Evolutionary conservation across 164 flowering plant species (phyloP), one percentile per base, ranked within the genome.

Genomic region (Platanus orientalis): DNA sequence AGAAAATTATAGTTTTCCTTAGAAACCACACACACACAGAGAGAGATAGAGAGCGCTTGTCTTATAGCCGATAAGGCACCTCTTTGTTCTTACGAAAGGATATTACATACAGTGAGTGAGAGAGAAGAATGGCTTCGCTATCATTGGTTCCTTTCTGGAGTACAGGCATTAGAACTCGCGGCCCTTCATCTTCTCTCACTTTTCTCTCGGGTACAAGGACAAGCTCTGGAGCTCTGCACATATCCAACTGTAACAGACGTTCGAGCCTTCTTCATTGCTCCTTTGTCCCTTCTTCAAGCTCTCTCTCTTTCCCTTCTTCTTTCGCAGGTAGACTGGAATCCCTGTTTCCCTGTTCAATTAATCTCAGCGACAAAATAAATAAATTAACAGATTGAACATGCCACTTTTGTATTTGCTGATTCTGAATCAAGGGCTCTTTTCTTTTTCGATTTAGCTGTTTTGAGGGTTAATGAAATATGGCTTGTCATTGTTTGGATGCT

Each of bases 181-280:
- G 26, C 57, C 80, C 84, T 25, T 66, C 81, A 34, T 80, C 87
- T 72, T 81, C 87, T 16, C 76, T 83, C 17, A 54, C 74, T 0
- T 59, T 83, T 13, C 62, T 62, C 14, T 39, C 77, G 7, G 78
- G 78, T 28, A 62, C 75, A 16, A 62, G 36, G 45, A 69, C 57
- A 44, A 55, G 66, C 54, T 57, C 69, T 20, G 56, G 68, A 0
- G 71, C 80, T 26, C 28, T 71, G 19, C 71, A 30, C 28, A 57
- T 58, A 13, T 12, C 64, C 52, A 68, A 57, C 36, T 4, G 74
- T 25, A 10, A 52, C n/a, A 1, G 78, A 62, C 76, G 80, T 42
- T 68, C 79, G 60, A 78, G 76, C 30, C 62, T 78, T 54, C 81
- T 85, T 54, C 86, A 76, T 64, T 81, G 79, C 76, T 79, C 88